These are phyloP conservation scores for Pyricularia pennisetigena DNA, from an alignment of 2,329 filamentous ascomycete species.

Conservation along the genomic window DNA sequence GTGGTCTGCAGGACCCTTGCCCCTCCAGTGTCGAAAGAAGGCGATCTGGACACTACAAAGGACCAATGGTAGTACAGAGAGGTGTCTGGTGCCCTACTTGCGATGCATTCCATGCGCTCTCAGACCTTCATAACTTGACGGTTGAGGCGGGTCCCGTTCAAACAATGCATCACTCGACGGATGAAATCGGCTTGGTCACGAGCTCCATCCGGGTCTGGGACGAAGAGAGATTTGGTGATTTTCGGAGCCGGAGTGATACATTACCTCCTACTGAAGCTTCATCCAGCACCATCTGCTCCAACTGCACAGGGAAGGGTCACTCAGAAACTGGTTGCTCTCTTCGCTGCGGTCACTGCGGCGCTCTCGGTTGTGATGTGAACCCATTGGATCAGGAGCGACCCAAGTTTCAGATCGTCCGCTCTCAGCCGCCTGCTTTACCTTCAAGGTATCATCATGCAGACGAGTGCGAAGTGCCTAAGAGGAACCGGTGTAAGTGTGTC, in stretches of 20 bases:
- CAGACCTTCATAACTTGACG: neutral
- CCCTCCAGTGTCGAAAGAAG: neutral
- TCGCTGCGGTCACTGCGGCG: conserved; percentile 24
- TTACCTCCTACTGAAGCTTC: neutral
- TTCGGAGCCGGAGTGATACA: neutral
- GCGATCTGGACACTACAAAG: neutral
- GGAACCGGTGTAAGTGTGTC: conserved; percentile 26
- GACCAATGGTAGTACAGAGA: neutral
- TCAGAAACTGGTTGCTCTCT: conserved; percentile 14
- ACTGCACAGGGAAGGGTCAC: conserved; percentile 20
- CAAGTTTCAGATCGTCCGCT: neutral
- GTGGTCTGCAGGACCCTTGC: neutral
- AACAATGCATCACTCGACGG: neutral
- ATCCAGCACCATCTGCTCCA: conserved; percentile 14
- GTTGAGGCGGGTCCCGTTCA: neutral
- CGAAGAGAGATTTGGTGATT: neutral
- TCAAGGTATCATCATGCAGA: conserved; percentile 15
- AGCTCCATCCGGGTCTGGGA: neutral
- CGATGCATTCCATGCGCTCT: neutral
- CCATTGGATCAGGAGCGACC: neutral
- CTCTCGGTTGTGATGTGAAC: conserved; percentile 1
- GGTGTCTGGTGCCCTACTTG: neutral
- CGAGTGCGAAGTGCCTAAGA: conserved; percentile 19
- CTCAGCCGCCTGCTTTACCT: neutral
- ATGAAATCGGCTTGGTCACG: neutral